Base-by-base conservation (phyloP, 1,139 yeast genomes). In the Pichia sp. region DNA sequence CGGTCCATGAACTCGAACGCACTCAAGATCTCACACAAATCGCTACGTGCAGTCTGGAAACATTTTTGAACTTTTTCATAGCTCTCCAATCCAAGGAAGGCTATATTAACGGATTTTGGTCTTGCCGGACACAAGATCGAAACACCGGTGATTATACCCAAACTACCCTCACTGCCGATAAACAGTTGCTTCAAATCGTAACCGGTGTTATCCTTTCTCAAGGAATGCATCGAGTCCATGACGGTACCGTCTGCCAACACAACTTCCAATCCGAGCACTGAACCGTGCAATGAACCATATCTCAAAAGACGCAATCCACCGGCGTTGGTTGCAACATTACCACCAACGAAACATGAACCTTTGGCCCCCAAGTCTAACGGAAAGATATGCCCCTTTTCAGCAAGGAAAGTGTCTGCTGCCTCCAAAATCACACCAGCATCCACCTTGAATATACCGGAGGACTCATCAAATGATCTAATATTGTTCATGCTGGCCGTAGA, bases 321-420 rank as follows among this genome's bases (percentile, higher is more conserved):
- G 5, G 99, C 98, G 68, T 92, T 92, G 19, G 97, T 90, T 6
- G 98, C 96, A 44, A 90, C 95, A 56, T 85, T 89, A 58, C 98
- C 99, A 61, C 98, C 98, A 60, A 92, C 86, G 64, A 90, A 96
- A 70, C 99, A 92, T 2, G 97, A 90, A 16, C 99, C 99, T 73
- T 92, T 92, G 49, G 99, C 98, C 52, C 99, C 99, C 58, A 92
- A 75, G 68, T 92, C 99, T 51, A 92, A 76, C 26, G 99, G 99
- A 79, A 92, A 92, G 54, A 92, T 87, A 71, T 87, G 88, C 3
- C 95, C 96, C 29, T 82, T 74, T 59, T 90, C 96, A 26, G 87
- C 84, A 57, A 93, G 74, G 67, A 71, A 89, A 60, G 79, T 80
- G 71, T 92, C 97, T 8, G 97, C 97, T 61, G 76, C 81, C 70